Conservation (phyloP, 345 rosid genomes). For the Pistacia vera region DNA sequence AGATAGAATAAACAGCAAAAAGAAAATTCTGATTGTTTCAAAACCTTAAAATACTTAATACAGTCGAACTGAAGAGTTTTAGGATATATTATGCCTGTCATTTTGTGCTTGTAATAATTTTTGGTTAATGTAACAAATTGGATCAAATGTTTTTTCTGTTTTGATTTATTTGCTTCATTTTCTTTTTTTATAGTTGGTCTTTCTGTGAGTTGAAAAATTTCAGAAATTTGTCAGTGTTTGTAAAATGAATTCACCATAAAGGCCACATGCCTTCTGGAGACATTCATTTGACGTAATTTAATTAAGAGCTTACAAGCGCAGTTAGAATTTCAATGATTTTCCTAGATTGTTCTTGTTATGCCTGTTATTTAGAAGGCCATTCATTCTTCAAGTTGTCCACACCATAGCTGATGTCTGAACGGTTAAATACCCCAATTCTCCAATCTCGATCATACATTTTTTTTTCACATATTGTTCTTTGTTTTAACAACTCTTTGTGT, state of each 20-base stretch:
- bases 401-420: slow-evolving; percentile 1
- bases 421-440: not conserved
- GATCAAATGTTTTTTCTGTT: not conserved
- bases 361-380: not conserved
- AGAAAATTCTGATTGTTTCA: not conserved
- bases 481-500: slow-evolving; percentile 21
- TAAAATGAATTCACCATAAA: not conserved
- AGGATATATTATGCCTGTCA: not conserved
- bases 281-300: not conserved
- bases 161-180: not conserved
- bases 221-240: not conserved
- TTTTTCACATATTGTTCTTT: not conserved
- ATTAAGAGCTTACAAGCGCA: too few species aligned
- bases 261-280: not conserved
- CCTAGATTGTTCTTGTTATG: not conserved
- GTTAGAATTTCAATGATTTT: not conserved
- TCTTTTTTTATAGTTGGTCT: not conserved
- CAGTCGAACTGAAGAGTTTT: not conserved
- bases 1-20: not conserved
- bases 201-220: not conserved
- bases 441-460: not conserved
- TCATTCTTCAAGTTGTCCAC: slow-evolving; percentile 7
- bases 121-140: not conserved
- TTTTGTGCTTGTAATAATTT: not conserved
- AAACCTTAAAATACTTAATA: not conserved